Base-by-base conservation (phyloP, 306 rosid genomes). In the Cicer pinnatifidum region DNA sequence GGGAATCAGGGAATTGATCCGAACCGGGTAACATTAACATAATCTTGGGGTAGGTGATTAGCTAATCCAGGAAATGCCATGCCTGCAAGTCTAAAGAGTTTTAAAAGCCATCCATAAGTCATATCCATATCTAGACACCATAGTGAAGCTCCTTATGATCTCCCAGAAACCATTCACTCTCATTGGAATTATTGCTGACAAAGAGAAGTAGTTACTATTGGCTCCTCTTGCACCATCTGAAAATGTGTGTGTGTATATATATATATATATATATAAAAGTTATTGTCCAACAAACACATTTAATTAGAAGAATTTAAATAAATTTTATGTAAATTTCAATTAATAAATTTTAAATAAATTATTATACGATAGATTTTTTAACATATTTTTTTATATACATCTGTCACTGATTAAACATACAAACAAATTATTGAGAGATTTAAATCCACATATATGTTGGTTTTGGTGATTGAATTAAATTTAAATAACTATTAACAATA, bases 61-160 rank as follows among this genome's bases (percentile, higher is more conserved):
- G 85, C 17, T 11, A 84, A 8, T 1, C 91, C 93, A 0, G 86
- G 85, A 63, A 80, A 2, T 6, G 60, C 2, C 28, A 86, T 35
- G n/a, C 91, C 91, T 0, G 46, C 4, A 12, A 86, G 0, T 71
- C 92, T 82, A 11, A 80, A 12, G 33, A 62, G 3, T 75, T 46
- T 86, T 3, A 83, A 50, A n/a, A 88, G 48, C 63, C 67, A 70
- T n/a, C n/a, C n/a, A n/a, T n/a, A n/a, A n/a, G n/a, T 61, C 67
- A 1, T 75, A 11, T 19, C 93, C 93, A 57, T 38, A n/a, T 37
- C 0, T 68, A 41, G 4, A 7, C 20, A 40, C 69, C 15, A 90
- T 80, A n/a, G 76, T 83, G 79, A 88, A 88, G 78, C 89, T 90
- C 71, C 96, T 88, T 8, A 59, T 35, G 7, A 90, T 78, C 75